Evolutionary conservation across 805 yeast genomes (phyloP).

Genomic region (Wickerhamiella allomyrinae): DNA sequence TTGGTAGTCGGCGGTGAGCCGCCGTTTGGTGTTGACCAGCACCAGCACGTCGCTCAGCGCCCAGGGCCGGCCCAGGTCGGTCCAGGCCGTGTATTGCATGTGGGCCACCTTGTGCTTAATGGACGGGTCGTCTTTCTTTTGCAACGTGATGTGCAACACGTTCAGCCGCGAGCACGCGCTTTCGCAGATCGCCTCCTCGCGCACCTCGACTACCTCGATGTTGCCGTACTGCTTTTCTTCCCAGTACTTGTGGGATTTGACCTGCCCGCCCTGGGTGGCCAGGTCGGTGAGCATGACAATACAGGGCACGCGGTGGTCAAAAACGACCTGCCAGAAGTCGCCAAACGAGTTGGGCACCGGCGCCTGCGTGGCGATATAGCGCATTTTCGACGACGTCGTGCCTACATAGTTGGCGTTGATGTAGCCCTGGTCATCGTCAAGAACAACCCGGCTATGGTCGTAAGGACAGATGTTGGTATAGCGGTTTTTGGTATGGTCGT

Average conservation of each 20-base stretch:
- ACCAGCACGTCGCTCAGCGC: constrained; percentile 50
- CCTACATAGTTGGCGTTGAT: constrained; percentile 70
- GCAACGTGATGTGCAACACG: constrained; percentile 34
- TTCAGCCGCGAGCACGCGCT: constrained; percentile 12
- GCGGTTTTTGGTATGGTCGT: constrained; percentile 75
- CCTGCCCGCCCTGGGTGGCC: constrained; percentile 63
- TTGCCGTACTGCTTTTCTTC: constrained; percentile 36
- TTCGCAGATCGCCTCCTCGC: not conserved
- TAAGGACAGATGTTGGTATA: constrained; percentile 81
- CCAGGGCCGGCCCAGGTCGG: constrained; percentile 61
- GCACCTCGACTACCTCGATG: constrained; percentile 17
- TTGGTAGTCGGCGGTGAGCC: constrained; percentile 21
- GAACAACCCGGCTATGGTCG: constrained; percentile 68
- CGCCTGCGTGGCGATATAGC: constrained; percentile 87
- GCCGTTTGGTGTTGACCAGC: constrained; percentile 33
- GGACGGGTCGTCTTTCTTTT: constrained; percentile 17
- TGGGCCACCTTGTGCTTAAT: constrained; percentile 42
- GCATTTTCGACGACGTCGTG: constrained; percentile 26
- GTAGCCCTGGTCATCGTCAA: constrained; percentile 32
- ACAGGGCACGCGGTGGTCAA: constrained; percentile 50
- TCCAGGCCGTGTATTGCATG: constrained; percentile 70
- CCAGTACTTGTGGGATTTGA: constrained; percentile 87
- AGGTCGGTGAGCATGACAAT: constrained; percentile 61
- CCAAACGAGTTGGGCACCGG: constrained; percentile 66
- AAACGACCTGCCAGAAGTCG: constrained; percentile 73